Base-by-base conservation (phyloP, 352 stramenopile genomes). In the Phytophthora boehmeriae region DNA sequence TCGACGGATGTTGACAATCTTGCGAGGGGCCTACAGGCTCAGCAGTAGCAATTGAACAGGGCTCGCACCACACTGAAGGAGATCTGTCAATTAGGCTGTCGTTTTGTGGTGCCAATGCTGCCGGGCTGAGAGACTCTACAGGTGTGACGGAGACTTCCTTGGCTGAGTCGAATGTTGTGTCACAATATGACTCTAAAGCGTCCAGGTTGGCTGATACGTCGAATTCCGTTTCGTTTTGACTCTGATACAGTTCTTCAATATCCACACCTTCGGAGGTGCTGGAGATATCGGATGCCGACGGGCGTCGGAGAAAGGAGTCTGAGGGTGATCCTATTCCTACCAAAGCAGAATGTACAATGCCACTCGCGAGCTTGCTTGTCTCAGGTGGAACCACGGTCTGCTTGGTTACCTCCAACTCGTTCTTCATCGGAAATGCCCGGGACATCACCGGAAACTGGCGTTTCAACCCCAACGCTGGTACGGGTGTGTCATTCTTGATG, bases 401-500 rank as follows among this genome's bases (percentile, higher is more conserved):
- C 27, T 30, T 36, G 16, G 42, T 14, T 25, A 8, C 25, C 25
- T 54, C 56, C 23, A 17, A 22, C 28, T 19, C 38, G 22, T 43
- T 69, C 25, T 13, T 13, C n/a, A 55, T 32, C 11, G 48, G 27
- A 51, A 59, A 30, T 13, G 17, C 4, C 16, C 36, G 45, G 27
- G 19, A 6, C 6, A 19, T 35, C 22, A 27, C 11, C 8, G 34
- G 28, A 4, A 48, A 48, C 30, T 43, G 58, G 3, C 27, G 27
- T 36, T 47, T 56, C 36, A 42, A 41, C 5, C 59, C 50, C 47
- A 76, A 27, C 0, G 62, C 8, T 10, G 69, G 56, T 38, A 73
- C 38, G 2, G 66, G 55, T 35, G 68, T 44, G 17, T 86, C 78
- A 20, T 80, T 81, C 45, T 83, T 83, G 35, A 78, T 70, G 60